These are phyloP conservation scores for Podospora sp. DNA, from an alignment of 495 filamentous ascomycete genomes.

Conservation along the genomic window DNA sequence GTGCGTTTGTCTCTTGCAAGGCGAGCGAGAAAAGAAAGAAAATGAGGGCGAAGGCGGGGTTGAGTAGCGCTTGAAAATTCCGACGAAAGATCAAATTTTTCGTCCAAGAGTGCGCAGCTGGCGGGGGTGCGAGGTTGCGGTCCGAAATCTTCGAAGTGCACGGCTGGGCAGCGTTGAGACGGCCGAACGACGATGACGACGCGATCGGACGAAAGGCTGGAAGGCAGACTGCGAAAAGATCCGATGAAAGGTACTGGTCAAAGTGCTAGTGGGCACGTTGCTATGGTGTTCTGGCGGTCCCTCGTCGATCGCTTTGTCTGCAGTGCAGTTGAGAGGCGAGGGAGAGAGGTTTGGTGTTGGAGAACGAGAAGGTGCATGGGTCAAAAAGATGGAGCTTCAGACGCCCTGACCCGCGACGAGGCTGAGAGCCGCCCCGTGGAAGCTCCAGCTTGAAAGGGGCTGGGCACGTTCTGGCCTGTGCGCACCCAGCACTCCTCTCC, in stretches of 20 bases:
- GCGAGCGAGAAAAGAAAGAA: not conserved
- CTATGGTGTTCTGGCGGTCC: not conserved
- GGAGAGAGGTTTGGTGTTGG: conserved; percentile 10
- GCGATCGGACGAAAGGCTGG: conserved; percentile 1
- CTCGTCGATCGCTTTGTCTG: not conserved
- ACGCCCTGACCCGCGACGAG: conserved; percentile 23
- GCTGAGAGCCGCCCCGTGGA: conserved; percentile 15
- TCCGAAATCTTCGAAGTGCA: not conserved
- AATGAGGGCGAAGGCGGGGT: not conserved
- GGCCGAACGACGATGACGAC: not conserved
- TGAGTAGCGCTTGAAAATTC: not conserved
- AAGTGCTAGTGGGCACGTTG: not conserved
- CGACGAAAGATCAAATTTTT: not conserved
- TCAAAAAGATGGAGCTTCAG: conserved; percentile 15
- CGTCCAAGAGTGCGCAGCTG: not conserved
- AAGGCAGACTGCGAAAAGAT: not conserved
- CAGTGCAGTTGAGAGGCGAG: not conserved
- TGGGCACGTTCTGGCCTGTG: not conserved
- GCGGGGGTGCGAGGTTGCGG: not conserved
- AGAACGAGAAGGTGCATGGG: conserved; percentile 14
- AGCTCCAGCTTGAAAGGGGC: not conserved
- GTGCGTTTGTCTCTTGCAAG: not conserved
- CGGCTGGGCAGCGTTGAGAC: not conserved
- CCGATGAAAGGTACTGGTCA: not conserved
- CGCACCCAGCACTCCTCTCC: too few relatives aligned